Percentiles rank a stretch among this genome's conserved stretches.
Conservation (phyloP, 306 rosid species). For the Castanospermum australe region DNA sequence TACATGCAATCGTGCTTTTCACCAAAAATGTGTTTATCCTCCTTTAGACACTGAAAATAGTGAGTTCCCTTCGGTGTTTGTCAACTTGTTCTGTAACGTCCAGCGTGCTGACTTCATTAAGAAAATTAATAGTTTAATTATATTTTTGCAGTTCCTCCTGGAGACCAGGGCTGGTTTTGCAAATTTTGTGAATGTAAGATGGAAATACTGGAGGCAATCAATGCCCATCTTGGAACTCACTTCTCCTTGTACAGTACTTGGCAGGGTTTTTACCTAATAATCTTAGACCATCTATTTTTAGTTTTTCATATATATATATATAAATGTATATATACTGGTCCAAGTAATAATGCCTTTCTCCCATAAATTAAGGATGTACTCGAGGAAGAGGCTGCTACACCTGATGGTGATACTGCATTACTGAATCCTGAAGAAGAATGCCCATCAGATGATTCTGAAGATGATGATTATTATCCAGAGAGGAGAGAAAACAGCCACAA, state of each 20-base stretch:
- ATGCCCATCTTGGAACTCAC: slow-evolving; percentile 87
- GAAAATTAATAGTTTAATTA: slow-evolving; percentile 26
- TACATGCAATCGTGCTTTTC: slow-evolving; percentile 85
- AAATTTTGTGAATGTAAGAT: slow-evolving; percentile 82
- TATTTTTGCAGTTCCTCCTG: slow-evolving; percentile 62
- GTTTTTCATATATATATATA: background rate
- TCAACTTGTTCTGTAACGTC: slow-evolving; percentile 22
- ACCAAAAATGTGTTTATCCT: slow-evolving; percentile 85
- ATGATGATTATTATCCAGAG: slow-evolving; percentile 85
- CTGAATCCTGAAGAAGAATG: slow-evolving; percentile 71
- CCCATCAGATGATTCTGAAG: slow-evolving; percentile 96
- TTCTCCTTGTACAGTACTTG: slow-evolving; percentile 68
- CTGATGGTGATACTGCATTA: slow-evolving; percentile 52
- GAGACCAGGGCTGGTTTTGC: slow-evolving; percentile 86
- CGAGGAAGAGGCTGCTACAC: slow-evolving; percentile 84
- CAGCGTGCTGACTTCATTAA: slow-evolving; percentile 10
- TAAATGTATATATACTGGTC: background rate
- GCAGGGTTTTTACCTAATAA: slow-evolving; percentile 58
- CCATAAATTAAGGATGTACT: slow-evolving; percentile 63
- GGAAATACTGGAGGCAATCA: slow-evolving; percentile 71
- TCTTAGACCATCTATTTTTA: background rate
- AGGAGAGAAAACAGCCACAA: slow-evolving; percentile 51
- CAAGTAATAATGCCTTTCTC: slow-evolving; percentile 11
- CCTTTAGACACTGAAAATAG: slow-evolving; percentile 73
- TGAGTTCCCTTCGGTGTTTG: slow-evolving; percentile 38